Evolutionary conservation across 176 grass and related monocot species (phyloP).

Genomic region (Musa schizocarpa): DNA sequence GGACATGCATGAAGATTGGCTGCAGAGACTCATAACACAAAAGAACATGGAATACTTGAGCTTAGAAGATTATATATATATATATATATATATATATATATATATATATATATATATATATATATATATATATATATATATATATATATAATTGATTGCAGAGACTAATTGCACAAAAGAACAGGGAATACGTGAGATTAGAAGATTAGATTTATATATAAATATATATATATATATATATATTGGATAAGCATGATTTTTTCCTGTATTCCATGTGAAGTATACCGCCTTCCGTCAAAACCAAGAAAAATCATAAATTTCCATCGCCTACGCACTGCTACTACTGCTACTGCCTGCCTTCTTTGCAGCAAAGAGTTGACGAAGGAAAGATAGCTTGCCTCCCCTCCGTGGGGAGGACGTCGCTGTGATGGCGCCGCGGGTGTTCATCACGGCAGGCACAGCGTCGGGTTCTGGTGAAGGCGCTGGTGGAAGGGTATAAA

Average conservation of each 20-base stretch:
- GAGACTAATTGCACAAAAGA: background rate
- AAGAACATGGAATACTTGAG: background rate
- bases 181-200: background rate
- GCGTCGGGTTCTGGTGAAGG: slow-evolving; percentile 28
- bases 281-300: background rate
- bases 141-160: background rate
- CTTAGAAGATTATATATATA: background rate
- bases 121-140: background rate
- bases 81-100: background rate
- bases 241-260: background rate
- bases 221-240: background rate
- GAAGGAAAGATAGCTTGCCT: slow-evolving; percentile 79
- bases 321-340: slow-evolving; percentile 40
- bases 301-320: background rate
- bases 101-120: background rate
- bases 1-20: too few relatives aligned
- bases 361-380: slow-evolving; percentile 90
- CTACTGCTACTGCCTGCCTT: slow-evolving; percentile 63
- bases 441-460: slow-evolving; percentile 30
- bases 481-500: slow-evolving; percentile 38
- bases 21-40: background rate
- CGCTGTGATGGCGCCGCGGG: slow-evolving; percentile 43
- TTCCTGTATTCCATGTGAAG: slow-evolving; percentile 11
- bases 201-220: slow-evolving; percentile 11
- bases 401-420: slow-evolving; percentile 59